Evolutionary conservation across 2,329 filamentous ascomycete genomes (phyloP).

Genomic region (Pseudofabraea citricarpa): DNA sequence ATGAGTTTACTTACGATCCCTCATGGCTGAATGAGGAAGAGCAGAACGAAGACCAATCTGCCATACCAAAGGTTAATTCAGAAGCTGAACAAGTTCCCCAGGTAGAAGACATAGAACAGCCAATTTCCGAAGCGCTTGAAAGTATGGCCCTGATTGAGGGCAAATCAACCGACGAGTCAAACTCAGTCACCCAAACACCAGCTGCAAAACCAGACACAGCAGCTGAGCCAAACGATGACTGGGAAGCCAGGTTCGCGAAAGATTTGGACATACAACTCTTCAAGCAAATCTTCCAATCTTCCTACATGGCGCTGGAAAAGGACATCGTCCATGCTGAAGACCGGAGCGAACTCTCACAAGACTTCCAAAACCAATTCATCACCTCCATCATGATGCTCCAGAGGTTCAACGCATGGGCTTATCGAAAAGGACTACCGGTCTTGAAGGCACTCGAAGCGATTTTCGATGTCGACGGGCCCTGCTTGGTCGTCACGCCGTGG

Average conservation of each 20-base stretch:
- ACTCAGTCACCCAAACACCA: no score
- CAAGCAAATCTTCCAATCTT: no score
- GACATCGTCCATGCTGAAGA: not conserved
- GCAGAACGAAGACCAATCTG: not conserved
- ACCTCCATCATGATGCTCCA: not conserved
- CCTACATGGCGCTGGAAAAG: not conserved
- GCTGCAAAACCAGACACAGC: no score
- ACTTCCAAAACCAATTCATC: not conserved
- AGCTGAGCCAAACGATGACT: no score
- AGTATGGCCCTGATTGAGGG: not conserved
- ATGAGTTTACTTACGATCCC: not conserved
- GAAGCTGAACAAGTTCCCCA: not conserved
- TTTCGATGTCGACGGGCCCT: not conserved
- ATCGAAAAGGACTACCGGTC: no score
- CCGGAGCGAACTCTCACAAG: not conserved
- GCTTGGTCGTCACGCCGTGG: slow-evolving; percentile 3
- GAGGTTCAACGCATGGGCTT: no score
- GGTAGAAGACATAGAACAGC: not conserved
- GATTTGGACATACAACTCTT: no score
- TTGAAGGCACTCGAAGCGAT: not conserved
- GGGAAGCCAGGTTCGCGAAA: no score
- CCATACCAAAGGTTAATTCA: not conserved
- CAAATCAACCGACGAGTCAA: no score
- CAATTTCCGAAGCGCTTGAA: not conserved
- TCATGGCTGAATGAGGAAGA: not conserved